Percentiles rank a stretch among this genome's conserved stretches.
Conservation (phyloP, 345 rosid species). For the Eucalyptus curtisii region DNA sequence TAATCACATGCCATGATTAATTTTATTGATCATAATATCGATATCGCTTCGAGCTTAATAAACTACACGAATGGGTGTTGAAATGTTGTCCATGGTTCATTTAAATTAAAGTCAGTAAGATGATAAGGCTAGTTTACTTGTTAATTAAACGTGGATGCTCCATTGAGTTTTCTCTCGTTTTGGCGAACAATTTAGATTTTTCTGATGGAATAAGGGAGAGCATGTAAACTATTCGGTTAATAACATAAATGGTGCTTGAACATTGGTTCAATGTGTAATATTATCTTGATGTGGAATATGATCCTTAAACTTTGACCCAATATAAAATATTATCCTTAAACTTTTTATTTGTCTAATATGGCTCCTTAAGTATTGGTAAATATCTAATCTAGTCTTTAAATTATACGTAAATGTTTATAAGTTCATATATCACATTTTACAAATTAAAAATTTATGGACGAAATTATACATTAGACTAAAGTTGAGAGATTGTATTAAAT, state of each 20-base stretch:
- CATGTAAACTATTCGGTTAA: background rate
- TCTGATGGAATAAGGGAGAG: background rate
- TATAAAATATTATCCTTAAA: too few species aligned
- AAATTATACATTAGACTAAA: rapidly evolving
- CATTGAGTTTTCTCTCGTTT: background rate
- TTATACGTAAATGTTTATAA: too few species aligned
- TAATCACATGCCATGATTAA: background rate
- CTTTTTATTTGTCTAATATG: too few species aligned
- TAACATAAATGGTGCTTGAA: rapidly evolving
- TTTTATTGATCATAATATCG: background rate
- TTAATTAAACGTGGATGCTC: background rate
- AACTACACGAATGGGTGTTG: background rate
- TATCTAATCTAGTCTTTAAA: too few species aligned
- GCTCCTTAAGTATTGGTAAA: too few species aligned
- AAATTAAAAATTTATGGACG: background rate
- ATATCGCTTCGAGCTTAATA: background rate
- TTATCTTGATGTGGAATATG: background rate
- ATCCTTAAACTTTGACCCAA: too few species aligned
- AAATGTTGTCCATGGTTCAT: background rate
- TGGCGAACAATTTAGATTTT: background rate
- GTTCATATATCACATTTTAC: rapidly evolving
- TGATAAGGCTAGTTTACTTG: background rate
- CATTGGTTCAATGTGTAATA: rapidly evolving
- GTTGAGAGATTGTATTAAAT: rapidly evolving
- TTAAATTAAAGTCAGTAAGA: background rate